phyloP scores from a whole-genome alignment of 2,329 filamentous ascomycete species.

The Fusarium ambrosium region DNA sequence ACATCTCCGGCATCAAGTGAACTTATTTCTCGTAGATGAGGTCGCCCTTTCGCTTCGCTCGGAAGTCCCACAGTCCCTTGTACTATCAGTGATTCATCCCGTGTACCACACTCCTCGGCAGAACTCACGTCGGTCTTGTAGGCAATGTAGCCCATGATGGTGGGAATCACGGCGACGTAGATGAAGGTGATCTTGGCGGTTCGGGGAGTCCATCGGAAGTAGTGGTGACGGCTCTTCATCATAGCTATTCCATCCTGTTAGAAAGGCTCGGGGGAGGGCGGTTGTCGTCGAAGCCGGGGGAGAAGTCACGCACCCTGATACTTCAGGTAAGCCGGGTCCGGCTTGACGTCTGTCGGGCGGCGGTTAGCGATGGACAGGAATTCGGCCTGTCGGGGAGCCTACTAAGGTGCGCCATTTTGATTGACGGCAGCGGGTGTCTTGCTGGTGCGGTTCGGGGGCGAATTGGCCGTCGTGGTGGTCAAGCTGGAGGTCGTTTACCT shows the following conservation, averaged over 20 bases:
- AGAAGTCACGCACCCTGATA: conserved; percentile 54
- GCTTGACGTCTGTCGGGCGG: conserved; percentile 54
- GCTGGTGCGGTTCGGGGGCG: conserved; percentile 37
- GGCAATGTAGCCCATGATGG: conserved; percentile 76
- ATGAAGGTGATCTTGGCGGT: conserved; percentile 85
- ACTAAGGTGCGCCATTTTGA: conserved; percentile 58
- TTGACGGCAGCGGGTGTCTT: conserved; percentile 43
- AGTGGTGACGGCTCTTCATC: conserved; percentile 87
- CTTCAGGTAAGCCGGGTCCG: conserved; percentile 59
- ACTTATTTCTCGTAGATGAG: conserved; percentile 81
- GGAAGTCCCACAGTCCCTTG: conserved; percentile 87
- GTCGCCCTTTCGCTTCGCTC: conserved; percentile 91
- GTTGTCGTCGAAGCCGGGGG: conserved; percentile 27
- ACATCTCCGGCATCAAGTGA: conserved; percentile 16
- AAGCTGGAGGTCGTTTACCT: conserved; percentile 34
- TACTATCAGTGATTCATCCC: conserved; percentile 39
- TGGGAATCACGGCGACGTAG: conserved; percentile 81
- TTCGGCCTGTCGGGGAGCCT: conserved; percentile 22
- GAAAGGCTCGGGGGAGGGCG: conserved; percentile 15
- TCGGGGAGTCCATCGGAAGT: conserved; percentile 92
- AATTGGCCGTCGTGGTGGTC: conserved; percentile 45
- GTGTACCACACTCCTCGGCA: background rate
- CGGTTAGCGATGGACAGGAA: conserved; percentile 44
- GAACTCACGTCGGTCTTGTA: conserved; percentile 87
- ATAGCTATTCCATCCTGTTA: conserved; percentile 72